Percentiles rank a stretch among this genome's conserved stretches.
Evolutionary conservation across 768 basidiomycete species (phyloP).

Genomic region (Pleurotus giganteus): DNA sequence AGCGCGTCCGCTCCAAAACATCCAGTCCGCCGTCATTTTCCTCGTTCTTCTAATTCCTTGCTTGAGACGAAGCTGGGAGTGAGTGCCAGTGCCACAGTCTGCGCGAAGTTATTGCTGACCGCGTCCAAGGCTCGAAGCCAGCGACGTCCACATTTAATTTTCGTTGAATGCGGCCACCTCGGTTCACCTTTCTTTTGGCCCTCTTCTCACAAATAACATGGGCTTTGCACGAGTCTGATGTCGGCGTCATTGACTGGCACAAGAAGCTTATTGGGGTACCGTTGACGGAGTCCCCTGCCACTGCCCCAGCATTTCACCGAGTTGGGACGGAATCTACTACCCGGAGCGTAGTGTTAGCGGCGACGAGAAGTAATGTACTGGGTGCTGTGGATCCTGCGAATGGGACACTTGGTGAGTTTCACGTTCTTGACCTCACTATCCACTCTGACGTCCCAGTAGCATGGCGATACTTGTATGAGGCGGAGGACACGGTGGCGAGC

Average conservation of each 20-base stretch:
- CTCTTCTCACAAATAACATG: slow-evolving; percentile 19
- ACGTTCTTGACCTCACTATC: not conserved
- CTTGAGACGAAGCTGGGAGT: no score
- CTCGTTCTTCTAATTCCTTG: no score
- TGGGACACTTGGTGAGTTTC: slow-evolving; percentile 66
- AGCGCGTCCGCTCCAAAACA: slow-evolving; percentile 77
- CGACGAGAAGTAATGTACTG: slow-evolving; percentile 74
- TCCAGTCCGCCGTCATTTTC: no score
- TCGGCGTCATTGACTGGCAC: slow-evolving; percentile 88
- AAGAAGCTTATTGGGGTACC: slow-evolving; percentile 75
- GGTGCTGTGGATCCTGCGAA: slow-evolving; percentile 67
- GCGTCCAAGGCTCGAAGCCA: no score
- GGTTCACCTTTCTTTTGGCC: slow-evolving; percentile 17
- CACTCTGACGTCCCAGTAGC: slow-evolving; percentile 35
- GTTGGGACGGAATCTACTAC: slow-evolving; percentile 24
- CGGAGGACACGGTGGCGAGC: slow-evolving; percentile 61
- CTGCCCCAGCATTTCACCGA: slow-evolving; percentile 60
- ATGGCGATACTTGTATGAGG: slow-evolving; percentile 81
- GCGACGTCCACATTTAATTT: not conserved
- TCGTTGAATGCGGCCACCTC: slow-evolving; percentile 25
- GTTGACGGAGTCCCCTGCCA: slow-evolving; percentile 42
- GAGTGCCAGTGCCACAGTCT: no score
- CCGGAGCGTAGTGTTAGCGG: slow-evolving; percentile 56
- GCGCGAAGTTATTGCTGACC: no score
- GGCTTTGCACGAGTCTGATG: slow-evolving; percentile 71